Evolutionary conservation across 768 basidiomycete species (phyloP).

Genomic region (Amanita rubescens): DNA sequence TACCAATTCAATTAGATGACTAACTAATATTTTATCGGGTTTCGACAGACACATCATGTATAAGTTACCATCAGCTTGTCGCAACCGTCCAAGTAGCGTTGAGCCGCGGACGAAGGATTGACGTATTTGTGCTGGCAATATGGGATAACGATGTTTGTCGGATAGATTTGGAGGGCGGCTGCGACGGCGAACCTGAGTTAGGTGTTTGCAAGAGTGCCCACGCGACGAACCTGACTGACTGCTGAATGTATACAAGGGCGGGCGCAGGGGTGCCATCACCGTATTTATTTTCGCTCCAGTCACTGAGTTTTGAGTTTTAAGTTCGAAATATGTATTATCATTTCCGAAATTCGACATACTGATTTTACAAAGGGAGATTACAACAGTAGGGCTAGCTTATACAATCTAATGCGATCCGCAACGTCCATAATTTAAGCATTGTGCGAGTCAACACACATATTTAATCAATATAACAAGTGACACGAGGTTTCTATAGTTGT

Average conservation of each 20-base stretch:
- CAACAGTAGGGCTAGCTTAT: neutral
- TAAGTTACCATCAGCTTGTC: neutral
- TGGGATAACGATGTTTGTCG: neutral
- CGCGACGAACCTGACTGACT: neutral
- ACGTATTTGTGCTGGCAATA: neutral
- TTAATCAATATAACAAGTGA: constrained; percentile 4
- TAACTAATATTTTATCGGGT: too few relatives aligned
- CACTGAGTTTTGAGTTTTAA: neutral
- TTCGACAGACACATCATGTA: neutral
- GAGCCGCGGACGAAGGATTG: neutral
- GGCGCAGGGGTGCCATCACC: neutral
- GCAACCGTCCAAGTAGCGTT: neutral
- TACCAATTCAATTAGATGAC: too few relatives aligned
- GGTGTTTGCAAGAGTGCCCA: neutral
- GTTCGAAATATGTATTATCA: neutral
- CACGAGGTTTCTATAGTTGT: neutral
- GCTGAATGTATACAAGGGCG: neutral
- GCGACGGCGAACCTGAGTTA: constrained; percentile 2
- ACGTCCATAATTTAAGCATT: constrained; percentile 5
- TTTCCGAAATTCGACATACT: neutral
- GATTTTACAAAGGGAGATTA: neutral
- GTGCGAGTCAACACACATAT: constrained; percentile 2
- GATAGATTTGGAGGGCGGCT: neutral
- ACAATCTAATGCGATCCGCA: constrained; percentile 1
- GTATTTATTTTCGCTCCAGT: neutral